phyloP scores from a whole-genome alignment of 306 rosid genomes.

The Arachis stenosperma region DNA sequence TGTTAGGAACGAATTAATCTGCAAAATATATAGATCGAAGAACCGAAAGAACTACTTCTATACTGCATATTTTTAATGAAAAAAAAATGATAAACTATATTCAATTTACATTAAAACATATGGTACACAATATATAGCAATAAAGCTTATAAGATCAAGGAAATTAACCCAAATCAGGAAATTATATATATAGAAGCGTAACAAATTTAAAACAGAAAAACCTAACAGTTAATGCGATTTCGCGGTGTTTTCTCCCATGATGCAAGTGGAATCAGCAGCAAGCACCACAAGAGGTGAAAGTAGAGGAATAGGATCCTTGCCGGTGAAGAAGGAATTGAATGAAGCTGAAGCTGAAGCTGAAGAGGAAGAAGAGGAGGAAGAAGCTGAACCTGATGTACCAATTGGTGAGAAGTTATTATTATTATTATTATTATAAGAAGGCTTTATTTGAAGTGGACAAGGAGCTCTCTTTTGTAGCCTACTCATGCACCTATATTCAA shows the following conservation, averaged over 20 bases:
- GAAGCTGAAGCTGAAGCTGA: constrained; percentile 47
- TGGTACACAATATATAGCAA: background rate
- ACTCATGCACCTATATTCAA: constrained; percentile 53
- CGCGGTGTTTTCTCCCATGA: constrained; percentile 47
- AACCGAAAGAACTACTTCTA: background rate
- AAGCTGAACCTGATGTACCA: constrained; percentile 23
- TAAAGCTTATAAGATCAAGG: constrained; percentile 23
- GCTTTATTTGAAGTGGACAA: constrained; percentile 65
- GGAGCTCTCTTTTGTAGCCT: constrained; percentile 67
- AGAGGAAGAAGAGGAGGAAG: constrained; percentile 29
- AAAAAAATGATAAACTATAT: constrained; percentile 14
- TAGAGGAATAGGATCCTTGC: constrained; percentile 70
- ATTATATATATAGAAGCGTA: constrained; percentile 21
- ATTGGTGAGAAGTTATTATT: too few species aligned
- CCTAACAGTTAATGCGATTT: constrained; percentile 39
- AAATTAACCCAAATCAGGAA: background rate
- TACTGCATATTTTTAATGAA: background rate
- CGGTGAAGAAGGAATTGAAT: constrained; percentile 47
- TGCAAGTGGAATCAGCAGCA: constrained; percentile 41
- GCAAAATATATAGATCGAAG: background rate
- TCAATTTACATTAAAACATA: constrained; percentile 36
- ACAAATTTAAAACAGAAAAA: too few species aligned
- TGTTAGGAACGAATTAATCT: background rate
- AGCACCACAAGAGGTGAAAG: constrained; percentile 71
- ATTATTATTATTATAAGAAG: background rate